phyloP scores from a whole-genome alignment of 1,284 basidiomycete genomes.

The Puccinia novopanici region DNA sequence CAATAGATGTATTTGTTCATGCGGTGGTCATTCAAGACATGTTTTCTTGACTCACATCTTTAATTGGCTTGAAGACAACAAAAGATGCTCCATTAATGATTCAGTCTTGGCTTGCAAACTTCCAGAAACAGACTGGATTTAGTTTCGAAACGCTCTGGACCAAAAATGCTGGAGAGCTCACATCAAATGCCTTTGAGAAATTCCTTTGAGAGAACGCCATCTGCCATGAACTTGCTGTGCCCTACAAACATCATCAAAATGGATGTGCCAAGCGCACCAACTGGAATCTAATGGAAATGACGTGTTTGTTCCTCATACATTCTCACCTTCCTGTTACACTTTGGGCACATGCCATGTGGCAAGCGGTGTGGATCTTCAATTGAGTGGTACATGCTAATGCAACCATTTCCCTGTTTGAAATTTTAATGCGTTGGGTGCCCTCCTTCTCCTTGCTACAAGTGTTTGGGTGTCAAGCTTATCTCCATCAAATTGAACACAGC shows the following conservation, averaged over 20 bases:
- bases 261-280: not conserved
- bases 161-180: not conserved
- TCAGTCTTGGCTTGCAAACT: not conserved
- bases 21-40: not conserved
- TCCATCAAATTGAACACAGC: too few species aligned
- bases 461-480: too few species aligned
- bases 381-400: not conserved
- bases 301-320: not conserved
- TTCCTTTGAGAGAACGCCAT: constrained; percentile 8
- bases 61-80: not conserved
- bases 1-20: not conserved
- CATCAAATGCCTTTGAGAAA: not conserved
- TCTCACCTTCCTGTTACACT: not conserved
- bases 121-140: not conserved
- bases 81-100: not conserved
- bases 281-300: not conserved
- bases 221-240: not conserved
- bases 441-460: too few species aligned
- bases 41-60: not conserved
- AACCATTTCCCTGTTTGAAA: not conserved
- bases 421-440: too few species aligned
- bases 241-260: constrained; percentile 32
- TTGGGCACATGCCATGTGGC: not conserved
- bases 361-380: not conserved
- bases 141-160: too few species aligned